A percentile compares a stretch with the other conserved stretches of the same genome.
phyloP scores from a whole-genome alignment of 257 asterid species.

The Solanum peruvianum region DNA sequence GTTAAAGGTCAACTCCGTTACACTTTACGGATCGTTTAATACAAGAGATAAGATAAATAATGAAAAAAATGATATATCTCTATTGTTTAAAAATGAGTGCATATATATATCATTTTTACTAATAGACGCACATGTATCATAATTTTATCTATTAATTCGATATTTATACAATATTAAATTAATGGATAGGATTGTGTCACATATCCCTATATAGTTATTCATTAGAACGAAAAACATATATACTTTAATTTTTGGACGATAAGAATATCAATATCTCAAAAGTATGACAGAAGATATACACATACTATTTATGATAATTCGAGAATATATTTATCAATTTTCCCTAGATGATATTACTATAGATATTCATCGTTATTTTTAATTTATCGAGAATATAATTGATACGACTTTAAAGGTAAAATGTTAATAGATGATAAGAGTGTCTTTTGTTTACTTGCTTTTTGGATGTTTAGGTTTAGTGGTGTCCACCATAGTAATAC shows the following conservation, averaged over 20 bases:
- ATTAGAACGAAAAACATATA: rapidly evolving
- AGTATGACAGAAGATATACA: rapidly evolving
- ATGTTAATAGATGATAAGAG: too few relatives aligned
- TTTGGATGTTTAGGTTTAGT: neutral
- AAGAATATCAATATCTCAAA: rapidly evolving
- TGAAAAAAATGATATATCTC: too few relatives aligned
- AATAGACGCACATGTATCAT: rapidly evolving
- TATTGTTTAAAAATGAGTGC: too few relatives aligned
- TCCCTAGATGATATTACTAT: neutral
- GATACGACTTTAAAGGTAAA: neutral
- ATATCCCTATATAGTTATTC: neutral
- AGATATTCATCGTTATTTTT: too few relatives aligned
- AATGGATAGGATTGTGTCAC: rapidly evolving
- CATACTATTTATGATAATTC: too few relatives aligned
- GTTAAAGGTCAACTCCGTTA: neutral
- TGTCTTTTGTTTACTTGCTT: neutral
- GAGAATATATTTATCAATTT: too few relatives aligned
- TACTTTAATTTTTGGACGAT: rapidly evolving
- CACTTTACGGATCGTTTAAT: neutral
- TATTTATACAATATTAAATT: too few relatives aligned
- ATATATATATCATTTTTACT: too few relatives aligned
- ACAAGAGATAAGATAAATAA: too few relatives aligned
- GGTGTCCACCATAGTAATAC: neutral
- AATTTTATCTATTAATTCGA: rapidly evolving
- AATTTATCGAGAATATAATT: neutral